Evolutionary conservation across 345 rosid genomes (phyloP), one percentile per base, ranked within the genome.

Genomic region (Abelmoschus esculentus): DNA sequence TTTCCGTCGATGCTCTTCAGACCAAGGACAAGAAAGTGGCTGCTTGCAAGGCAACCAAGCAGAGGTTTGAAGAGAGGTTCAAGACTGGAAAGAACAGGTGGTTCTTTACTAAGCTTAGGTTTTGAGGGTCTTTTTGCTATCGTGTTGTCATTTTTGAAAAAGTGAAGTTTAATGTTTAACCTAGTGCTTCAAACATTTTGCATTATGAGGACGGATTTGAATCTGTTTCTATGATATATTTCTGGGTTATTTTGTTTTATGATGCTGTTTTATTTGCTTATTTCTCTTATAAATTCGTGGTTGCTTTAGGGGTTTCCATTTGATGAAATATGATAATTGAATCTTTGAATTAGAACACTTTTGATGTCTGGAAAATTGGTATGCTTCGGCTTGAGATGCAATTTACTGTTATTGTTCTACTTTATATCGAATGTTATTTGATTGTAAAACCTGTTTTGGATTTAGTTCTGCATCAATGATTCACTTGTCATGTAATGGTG

Each of bases 121-220:
- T 54, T 54, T 54, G 59, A 54, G 5, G 0, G 13, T 8, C 9
- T 2, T 19, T 17, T 54, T 3, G 54, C 7, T 19, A 18, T 19
- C 19, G 19, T 54, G 6, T 11, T 56, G 14, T 56, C 15, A 0
- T 56, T 55, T 11, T 22, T 56, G 34, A 1, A 11, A 56, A 22
- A 26, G n/a, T 2, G 11, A 22, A 9, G 61, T 56, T 56, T 11
- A 5, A 10, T 11, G 31, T 56, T 56, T 3, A 11, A 56, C 28
- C 15, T 56, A 56, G 32, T 56, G 14, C 14, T 56, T 56, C 7
- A 22, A 56, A 26, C 61, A 26, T 56, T 26, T 56, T 56, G 34
- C 12, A 56, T 56, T 56, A 9, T 56, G 26, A 56, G 15, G 61
- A 11, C n/a, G 61, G 72, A 76, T 71, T 70, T 61, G 72, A 13